Conservation (phyloP, 805 yeast genomes). For the Cyberlindnera veronae region DNA sequence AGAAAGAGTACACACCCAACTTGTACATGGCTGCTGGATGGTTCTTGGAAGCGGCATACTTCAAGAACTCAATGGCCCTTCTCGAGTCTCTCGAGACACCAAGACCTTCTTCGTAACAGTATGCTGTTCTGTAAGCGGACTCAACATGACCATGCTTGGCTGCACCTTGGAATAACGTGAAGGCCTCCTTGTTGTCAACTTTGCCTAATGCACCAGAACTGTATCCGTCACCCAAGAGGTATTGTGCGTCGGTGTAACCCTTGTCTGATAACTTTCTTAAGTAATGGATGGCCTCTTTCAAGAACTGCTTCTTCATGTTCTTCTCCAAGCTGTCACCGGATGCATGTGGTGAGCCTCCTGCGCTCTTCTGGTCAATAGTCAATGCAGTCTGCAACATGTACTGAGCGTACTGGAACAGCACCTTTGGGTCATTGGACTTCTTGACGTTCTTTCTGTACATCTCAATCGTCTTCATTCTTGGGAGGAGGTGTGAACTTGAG, state of each 20-base stretch:
- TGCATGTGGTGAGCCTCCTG: slow-evolving; percentile 13
- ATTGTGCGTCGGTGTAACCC: slow-evolving; percentile 88
- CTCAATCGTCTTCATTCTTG: slow-evolving; percentile 80
- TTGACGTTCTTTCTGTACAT: slow-evolving; percentile 83
- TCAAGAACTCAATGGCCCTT: slow-evolving; percentile 76
- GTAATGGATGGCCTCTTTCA: slow-evolving; percentile 74
- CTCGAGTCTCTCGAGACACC: slow-evolving; percentile 89
- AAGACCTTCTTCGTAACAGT: slow-evolving; percentile 90
- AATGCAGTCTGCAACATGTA: slow-evolving; percentile 85
- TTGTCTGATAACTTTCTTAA: slow-evolving; percentile 70
- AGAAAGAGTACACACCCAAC: slow-evolving; percentile 81
- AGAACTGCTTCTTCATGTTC: slow-evolving; percentile 48
- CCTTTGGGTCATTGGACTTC: slow-evolving; percentile 78
- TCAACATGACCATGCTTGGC: slow-evolving; percentile 94
- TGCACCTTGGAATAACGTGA: slow-evolving; percentile 74
- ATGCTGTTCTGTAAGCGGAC: slow-evolving; percentile 85
- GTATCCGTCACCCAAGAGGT: slow-evolving; percentile 84
- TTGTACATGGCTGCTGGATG: slow-evolving; percentile 98
- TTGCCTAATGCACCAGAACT: slow-evolving; percentile 82
- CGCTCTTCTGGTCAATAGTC: slow-evolving; percentile 38
- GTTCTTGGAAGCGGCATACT: slow-evolving; percentile 83
- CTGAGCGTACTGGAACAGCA: slow-evolving; percentile 89
- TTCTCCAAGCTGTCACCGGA: slow-evolving; percentile 27
- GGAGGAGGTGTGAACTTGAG: slow-evolving; percentile 48
- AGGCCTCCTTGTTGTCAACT: slow-evolving; percentile 73